Conservation (phyloP, 2,329 filamentous ascomycete genomes). For the Emergomyces orientalis region DNA sequence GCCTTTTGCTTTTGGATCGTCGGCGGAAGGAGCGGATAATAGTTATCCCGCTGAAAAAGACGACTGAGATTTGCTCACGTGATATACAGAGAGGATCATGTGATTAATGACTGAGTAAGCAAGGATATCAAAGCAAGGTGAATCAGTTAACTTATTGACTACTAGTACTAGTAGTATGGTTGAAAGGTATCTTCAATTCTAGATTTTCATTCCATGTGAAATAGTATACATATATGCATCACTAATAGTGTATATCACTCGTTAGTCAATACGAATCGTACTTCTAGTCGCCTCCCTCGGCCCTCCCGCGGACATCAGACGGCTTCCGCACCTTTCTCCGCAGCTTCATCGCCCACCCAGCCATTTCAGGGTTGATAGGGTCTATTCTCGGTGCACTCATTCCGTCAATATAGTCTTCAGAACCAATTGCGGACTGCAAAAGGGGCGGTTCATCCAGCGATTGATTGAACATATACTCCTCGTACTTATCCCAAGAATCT, state of each 20-base stretch:
- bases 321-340: constrained; percentile 30
- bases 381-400: constrained; percentile 50
- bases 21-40: background rate
- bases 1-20: background rate
- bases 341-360: constrained; percentile 38
- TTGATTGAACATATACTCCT: constrained; percentile 57
- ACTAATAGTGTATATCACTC: background rate
- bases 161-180: too few relatives aligned
- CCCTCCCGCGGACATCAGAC: constrained; percentile 17
- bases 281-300: constrained; percentile 16
- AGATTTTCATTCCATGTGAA: background rate
- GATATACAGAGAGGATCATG: background rate
- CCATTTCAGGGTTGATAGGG: constrained; percentile 35
- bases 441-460: constrained; percentile 37
- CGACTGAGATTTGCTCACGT: background rate
- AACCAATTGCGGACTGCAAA: constrained; percentile 47
- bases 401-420: constrained; percentile 52
- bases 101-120: too few relatives aligned
- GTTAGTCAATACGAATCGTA: background rate
- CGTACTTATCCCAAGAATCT: constrained; percentile 66
- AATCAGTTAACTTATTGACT: too few relatives aligned
- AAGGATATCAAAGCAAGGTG: too few relatives aligned
- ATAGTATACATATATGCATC: background rate
- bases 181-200: too few relatives aligned
- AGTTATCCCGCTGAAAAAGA: background rate